Base-by-base conservation (phyloP, 257 asterid genomes). In the Plantago major region DNA sequence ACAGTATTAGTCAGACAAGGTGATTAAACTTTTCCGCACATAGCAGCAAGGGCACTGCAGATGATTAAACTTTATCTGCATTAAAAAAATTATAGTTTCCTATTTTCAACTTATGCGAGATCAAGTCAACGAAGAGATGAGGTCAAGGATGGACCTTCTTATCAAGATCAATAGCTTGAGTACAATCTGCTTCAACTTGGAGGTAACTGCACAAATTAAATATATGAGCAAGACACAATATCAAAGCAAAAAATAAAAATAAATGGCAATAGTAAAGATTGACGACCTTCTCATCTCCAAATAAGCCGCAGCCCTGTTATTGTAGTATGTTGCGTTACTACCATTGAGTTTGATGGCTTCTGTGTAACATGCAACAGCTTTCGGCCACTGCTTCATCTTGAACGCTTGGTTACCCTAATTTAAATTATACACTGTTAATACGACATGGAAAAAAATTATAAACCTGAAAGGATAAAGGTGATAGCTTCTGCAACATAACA, bases 351-450 rank as follows among this genome's bases (percentile, higher is more conserved):
- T 93, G 83, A 93, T 83, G 58, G 99, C 99, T 70, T 93, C 99
- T 16, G 91, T 65, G 71, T 93, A 93, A 81, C 71, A 87, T 61
- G 87, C 96, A 57, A 87, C 68, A 28, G 99, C 99, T 79, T 80
- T 82, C 73, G 70, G 97, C 94, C 90, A 89, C 60, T 89, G 97
- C 61, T 72, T 93, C 40, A 83, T 95, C 79, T 93, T 89, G 70
- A 77, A 93, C 54, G 99, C 96, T 82, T 87, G 96, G 67, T 93
- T 93, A 62, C 99, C 99, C 99, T 87, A 56, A 42, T 49, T n/a
- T n/a, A 26, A 42, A 11, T 11, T 22, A 18, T 22, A 46, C 53
- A 19, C 63, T 26, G 56, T 43, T 53, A 55, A 56, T 55, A 50
- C 62, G 17, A 53, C 55, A 43, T 18, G 60, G 2, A 46, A 51